phyloP scores from a whole-genome alignment of 257 asterid species.

The Solanum chiquidenum region DNA sequence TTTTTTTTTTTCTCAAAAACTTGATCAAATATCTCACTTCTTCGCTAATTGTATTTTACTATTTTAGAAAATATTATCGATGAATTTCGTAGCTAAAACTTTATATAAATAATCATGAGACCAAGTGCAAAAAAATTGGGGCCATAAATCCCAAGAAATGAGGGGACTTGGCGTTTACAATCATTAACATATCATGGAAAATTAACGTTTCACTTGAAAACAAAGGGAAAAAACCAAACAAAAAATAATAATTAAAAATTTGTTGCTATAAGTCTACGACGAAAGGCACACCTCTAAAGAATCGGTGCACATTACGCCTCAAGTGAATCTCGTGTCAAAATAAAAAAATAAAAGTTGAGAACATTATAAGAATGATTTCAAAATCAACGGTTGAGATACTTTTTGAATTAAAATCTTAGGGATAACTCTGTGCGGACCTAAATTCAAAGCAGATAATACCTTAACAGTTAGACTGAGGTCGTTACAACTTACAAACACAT shows the following conservation, averaged over 20 bases:
- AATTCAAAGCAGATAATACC: too few species aligned
- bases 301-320: not conserved
- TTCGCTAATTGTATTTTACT: not conserved
- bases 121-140: not conserved
- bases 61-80: not conserved
- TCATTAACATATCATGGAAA: not conserved
- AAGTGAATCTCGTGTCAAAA: too few species aligned
- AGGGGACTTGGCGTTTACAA: not conserved
- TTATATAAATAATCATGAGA: not conserved
- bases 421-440: fast-evolving
- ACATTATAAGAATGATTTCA: not conserved
- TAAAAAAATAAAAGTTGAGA: too few species aligned
- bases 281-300: too few species aligned
- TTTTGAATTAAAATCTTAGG: not conserved
- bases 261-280: too few species aligned
- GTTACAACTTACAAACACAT: not conserved
- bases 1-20: too few species aligned
- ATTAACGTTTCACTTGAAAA: not conserved
- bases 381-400: not conserved
- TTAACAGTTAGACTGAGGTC: not conserved
- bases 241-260: too few species aligned
- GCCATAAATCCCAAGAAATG: not conserved
- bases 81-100: not conserved
- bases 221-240: not conserved
- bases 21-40: too few species aligned